Percentiles rank a stretch among this genome's conserved stretches.
phyloP scores from a whole-genome alignment of 257 asterid genomes.

The Solanum phureja region DNA sequence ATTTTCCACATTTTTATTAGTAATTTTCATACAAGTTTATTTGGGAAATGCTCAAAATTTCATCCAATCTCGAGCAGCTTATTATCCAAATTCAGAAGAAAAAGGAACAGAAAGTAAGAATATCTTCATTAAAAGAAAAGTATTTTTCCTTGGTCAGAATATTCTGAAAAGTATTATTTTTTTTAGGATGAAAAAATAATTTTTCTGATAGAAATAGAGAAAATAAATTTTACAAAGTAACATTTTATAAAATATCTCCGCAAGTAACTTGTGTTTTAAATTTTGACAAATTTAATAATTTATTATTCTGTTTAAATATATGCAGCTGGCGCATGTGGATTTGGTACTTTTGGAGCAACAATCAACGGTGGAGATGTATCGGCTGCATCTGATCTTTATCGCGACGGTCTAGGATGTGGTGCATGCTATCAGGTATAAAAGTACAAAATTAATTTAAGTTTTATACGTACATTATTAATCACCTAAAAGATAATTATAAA shows the following conservation, averaged over 20 bases:
- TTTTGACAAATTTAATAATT: background rate
- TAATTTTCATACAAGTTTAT: slow-evolving; percentile 19
- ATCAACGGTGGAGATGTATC: slow-evolving; percentile 69
- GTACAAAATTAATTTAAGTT: too few relatives aligned
- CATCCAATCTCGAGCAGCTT: slow-evolving; percentile 51
- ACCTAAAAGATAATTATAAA: too few relatives aligned
- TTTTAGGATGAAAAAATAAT: background rate
- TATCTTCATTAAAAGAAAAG: background rate
- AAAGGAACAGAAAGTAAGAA: slow-evolving; percentile 66
- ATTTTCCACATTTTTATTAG: slow-evolving; percentile 18
- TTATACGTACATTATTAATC: too few relatives aligned
- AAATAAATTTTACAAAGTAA: too few relatives aligned
- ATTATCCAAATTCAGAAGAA: slow-evolving; percentile 64
- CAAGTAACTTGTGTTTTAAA: background rate
- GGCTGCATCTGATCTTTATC: slow-evolving; percentile 64
- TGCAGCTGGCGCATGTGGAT: slow-evolving; percentile 75
- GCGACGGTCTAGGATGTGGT: slow-evolving; percentile 71
- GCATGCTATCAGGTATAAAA: slow-evolving; percentile 55
- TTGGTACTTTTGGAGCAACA: slow-evolving; percentile 62
- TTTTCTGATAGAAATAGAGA: too few relatives aligned
- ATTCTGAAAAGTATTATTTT: background rate
- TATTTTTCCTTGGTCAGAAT: too few relatives aligned
- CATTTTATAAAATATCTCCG: too few relatives aligned
- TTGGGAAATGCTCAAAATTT: slow-evolving; percentile 39
- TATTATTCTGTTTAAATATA: background rate